A percentile compares a stretch with the other conserved stretches of the same genome.
Evolutionary conservation across 164 flowering plant genomes (phyloP).

Genomic region (Houttuynia cordata): DNA sequence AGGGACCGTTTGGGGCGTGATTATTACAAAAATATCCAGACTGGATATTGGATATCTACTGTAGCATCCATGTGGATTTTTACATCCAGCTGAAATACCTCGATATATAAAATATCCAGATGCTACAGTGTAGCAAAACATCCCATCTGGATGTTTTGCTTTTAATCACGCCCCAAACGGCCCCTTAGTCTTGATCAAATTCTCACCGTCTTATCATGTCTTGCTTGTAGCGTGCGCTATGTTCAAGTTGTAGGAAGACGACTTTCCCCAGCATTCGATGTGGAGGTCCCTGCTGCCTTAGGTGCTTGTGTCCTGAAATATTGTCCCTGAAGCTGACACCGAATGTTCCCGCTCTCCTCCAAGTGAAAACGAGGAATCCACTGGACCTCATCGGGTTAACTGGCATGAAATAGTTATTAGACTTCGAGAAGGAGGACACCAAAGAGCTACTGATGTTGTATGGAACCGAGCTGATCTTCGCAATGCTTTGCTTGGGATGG

Average conservation of each 20-base stretch:
- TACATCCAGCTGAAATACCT: too few relatives aligned
- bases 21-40: too few relatives aligned
- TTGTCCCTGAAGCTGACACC: constrained; percentile 9
- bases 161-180: too few relatives aligned
- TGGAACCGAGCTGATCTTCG: constrained; percentile 7
- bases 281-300: constrained; percentile 14
- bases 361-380: constrained; percentile 12
- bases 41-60: too few relatives aligned
- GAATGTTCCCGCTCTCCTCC: constrained; percentile 3
- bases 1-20: too few relatives aligned
- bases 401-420: constrained; percentile 13
- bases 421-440: constrained; percentile 2
- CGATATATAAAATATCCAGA: too few relatives aligned
- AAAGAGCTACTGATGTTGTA: not conserved
- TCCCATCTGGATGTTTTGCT: not conserved
- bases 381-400: constrained; percentile 7
- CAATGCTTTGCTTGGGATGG: constrained; percentile 15
- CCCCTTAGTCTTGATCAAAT: not conserved
- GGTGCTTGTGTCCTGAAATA: constrained; percentile 33
- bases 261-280: constrained; percentile 22
- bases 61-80: too few relatives aligned
- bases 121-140: too few relatives aligned
- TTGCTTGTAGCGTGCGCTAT: constrained; percentile 30
- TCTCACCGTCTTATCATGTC: not conserved
- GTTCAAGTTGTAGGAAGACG: constrained; percentile 41